A percentile compares a stretch with the other conserved stretches of the same genome.
These are phyloP conservation scores for Pisolithus albus DNA, from an alignment of 768 basidiomycete genomes.

Conservation along the genomic window DNA sequence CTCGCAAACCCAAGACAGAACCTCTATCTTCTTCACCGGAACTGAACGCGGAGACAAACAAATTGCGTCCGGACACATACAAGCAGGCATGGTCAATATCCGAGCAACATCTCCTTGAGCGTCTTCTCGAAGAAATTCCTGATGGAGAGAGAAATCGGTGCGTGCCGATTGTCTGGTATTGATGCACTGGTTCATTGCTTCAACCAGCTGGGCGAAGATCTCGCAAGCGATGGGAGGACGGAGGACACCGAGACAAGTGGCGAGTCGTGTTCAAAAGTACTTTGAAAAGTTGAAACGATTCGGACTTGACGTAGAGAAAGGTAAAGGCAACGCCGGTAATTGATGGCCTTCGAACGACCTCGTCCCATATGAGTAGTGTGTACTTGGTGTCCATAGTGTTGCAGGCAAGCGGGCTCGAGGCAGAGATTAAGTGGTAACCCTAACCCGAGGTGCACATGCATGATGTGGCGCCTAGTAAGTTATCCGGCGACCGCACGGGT, in stretches of 20 bases:
- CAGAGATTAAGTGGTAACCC: constrained; percentile 8
- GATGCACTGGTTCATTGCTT: background rate
- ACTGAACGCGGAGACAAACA: constrained; percentile 21
- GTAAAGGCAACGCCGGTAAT: constrained; percentile 10
- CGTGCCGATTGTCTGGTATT: constrained; percentile 12
- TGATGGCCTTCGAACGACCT: background rate
- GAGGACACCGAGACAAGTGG: constrained; percentile 78
- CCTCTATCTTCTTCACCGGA: constrained; percentile 6
- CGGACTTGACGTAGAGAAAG: constrained; percentile 42
- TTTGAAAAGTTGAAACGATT: constrained; percentile 77
- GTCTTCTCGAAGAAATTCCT: constrained; percentile 67
- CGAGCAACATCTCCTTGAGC: constrained; percentile 73
- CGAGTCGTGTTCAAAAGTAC: constrained; percentile 84
- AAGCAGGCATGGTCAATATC: constrained; percentile 73
- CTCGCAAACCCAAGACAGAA: constrained; percentile 13
- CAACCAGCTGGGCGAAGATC: constrained; percentile 70
- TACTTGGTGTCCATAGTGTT: background rate
- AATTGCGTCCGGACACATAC: constrained; percentile 52
- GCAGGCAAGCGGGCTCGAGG: background rate
- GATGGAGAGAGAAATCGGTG: constrained; percentile 71
- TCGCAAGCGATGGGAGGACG: constrained; percentile 74
- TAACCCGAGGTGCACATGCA: constrained; percentile 10
- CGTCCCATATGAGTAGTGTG: background rate
- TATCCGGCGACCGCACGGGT: background rate
- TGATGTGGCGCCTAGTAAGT: too few species aligned